Base-by-base conservation (phyloP, 345 rosid species). In the Cardiospermum halicacabum region DNA sequence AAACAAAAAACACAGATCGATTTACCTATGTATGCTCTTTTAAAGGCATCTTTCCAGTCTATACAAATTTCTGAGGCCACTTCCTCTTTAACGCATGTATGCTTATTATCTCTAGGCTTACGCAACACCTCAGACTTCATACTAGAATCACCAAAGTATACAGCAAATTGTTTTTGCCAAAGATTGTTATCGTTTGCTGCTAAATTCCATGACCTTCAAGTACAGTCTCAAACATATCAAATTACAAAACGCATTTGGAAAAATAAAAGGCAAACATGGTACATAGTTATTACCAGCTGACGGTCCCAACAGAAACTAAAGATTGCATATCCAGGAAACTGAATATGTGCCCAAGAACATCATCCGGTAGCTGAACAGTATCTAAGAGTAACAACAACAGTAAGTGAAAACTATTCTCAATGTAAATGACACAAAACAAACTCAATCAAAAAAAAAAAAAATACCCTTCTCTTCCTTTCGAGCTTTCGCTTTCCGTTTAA, bases 151-250 rank as follows among this genome's bases (percentile, higher is more conserved):
- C 75, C 77, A 60, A 75, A 82, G 73, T 71, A 34, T 64, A 31
- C 68, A 51, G 64, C 70, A 75, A 72, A 93, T 3, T 72, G 80
- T 24, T 72, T 76, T 65, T 59, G 73, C 94, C 97, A 90, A 27
- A 88, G 72, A 56, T 77, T 70, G 69, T 74, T 78, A 60, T 82
- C 88, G 66, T 60, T 64, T 16, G 89, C 83, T 13, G 91, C 92
- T 51, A 76, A 73, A 76, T 84, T 82, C 97, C 98, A 90, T 24
- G 91, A 82, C 82, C 98, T 89, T 72, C 78, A 77, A 24, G 76
- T 24, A 43, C 53, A 76, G 53, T 49, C 66, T 40, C 37, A 66
- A 32, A 62, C 30, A 56, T 7, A 66, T 54, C 42, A 50, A 66
- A 61, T 47, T 54, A 22, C 15, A n/a, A n/a, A n/a, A n/a, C n/a